Percentiles rank a stretch among this genome's conserved stretches.
These are phyloP conservation scores for Adansonia madagascariensis DNA, from an alignment of 441 rosid genomes.

Conservation along the genomic window DNA sequence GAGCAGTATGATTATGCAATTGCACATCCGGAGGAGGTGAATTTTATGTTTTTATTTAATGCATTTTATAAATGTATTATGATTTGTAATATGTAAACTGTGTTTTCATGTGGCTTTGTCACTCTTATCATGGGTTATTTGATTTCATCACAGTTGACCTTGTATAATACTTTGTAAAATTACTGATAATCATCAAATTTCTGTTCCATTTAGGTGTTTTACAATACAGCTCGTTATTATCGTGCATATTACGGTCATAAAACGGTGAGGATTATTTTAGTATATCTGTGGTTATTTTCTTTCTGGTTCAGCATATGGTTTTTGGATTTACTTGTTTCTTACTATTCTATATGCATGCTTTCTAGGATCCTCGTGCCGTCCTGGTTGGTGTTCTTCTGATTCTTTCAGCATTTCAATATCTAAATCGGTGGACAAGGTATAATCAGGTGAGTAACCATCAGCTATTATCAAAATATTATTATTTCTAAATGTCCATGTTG, in stretches of 20 bases:
- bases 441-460: constrained; percentile 62
- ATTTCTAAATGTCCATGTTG: constrained; percentile 19
- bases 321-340: constrained; percentile 16
- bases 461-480: constrained; percentile 7
- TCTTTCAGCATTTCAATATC: constrained; percentile 84
- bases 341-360: constrained; percentile 7
- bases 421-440: constrained; percentile 79
- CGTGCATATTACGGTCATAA: constrained; percentile 90
- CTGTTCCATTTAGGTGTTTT: constrained; percentile 61
- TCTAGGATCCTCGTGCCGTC: constrained; percentile 89
- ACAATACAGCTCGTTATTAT: constrained; percentile 88
- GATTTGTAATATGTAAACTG: not conserved
- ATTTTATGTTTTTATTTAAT: constrained; percentile 14
- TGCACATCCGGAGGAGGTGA: constrained; percentile 94
- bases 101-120: constrained; percentile 5
- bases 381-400: constrained; percentile 79
- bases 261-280: constrained; percentile 59
- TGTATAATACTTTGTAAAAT: not conserved
- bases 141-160: not conserved
- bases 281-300: not conserved
- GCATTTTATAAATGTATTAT: not conserved
- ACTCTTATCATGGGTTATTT: not conserved
- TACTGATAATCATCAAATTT: constrained; percentile 15
- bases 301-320: constrained; percentile 15
- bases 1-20: constrained; percentile 92